phyloP scores from a whole-genome alignment of 345 rosid genomes.

The Hypericum perforatum region DNA sequence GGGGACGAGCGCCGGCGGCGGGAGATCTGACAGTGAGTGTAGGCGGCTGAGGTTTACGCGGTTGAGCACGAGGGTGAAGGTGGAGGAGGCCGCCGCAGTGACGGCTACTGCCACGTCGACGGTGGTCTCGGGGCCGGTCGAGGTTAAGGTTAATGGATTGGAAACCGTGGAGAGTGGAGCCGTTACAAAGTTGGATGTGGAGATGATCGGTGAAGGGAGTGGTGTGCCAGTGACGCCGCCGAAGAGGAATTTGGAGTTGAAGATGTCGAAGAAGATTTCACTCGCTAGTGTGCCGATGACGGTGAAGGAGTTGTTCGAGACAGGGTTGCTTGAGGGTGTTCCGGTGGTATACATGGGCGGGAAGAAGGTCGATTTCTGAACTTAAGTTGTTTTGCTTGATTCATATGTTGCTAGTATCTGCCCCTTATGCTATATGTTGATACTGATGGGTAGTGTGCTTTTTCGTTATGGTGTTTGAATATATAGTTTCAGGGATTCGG shows the following conservation, averaged over 20 bases:
- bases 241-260: constrained; percentile 42
- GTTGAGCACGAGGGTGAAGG: constrained; percentile 25
- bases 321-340: constrained; percentile 1
- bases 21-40: background rate
- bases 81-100: background rate
- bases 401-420: background rate
- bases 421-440: background rate
- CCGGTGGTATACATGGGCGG: constrained; percentile 85
- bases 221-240: constrained; percentile 31
- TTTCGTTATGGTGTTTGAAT: background rate
- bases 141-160: constrained; percentile 25
- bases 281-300: constrained; percentile 55
- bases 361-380: constrained; percentile 42
- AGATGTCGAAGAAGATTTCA: constrained; percentile 44
- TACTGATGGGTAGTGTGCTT: background rate
- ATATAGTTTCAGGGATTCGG: constrained; percentile 65
- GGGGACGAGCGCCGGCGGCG: background rate
- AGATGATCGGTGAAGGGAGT: constrained; percentile 45
- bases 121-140: constrained; percentile 8
- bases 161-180: constrained; percentile 28
- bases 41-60: constrained; percentile 16
- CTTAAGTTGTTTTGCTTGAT: background rate
- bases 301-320: constrained; percentile 28
- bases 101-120: too few species aligned
- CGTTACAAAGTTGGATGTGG: constrained; percentile 29